A percentile compares a stretch with the other conserved stretches of the same genome.
These are phyloP conservation scores for Aspergillus sclerotioniger DNA, from an alignment of 495 filamentous ascomycete genomes.

Conservation along the genomic window DNA sequence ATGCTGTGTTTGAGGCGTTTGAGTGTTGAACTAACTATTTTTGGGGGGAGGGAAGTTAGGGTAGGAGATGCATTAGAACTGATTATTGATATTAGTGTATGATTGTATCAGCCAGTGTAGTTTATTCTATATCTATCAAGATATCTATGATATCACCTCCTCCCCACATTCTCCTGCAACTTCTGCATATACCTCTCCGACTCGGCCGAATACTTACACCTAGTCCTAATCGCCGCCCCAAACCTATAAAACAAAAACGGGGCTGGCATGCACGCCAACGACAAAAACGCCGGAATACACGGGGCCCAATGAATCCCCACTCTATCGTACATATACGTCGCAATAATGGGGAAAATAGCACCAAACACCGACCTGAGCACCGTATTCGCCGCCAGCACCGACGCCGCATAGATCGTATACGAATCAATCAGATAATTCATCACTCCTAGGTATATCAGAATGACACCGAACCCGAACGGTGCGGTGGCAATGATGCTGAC, in stretches of 20 bases:
- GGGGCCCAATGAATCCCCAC: neutral
- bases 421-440: constrained; percentile 5
- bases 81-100: too few species aligned
- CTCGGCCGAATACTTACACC: constrained; percentile 1
- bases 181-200: neutral
- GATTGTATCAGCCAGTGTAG: too few species aligned
- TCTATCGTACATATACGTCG: neutral
- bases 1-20: constrained; percentile 14
- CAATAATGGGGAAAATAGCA: neutral
- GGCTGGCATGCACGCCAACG: neutral
- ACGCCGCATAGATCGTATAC: constrained; percentile 4
- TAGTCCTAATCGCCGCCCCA: neutral
- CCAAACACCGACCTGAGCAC: neutral
- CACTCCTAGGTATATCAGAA: neutral
- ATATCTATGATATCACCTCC: too few species aligned
- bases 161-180: neutral
- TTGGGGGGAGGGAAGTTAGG: too few species aligned
- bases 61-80: too few species aligned
- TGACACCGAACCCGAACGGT: constrained; percentile 3
- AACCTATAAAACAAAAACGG: constrained; percentile 5
- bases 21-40: too few species aligned
- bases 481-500: constrained; percentile 2
- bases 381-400: constrained; percentile 1
- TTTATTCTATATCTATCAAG: too few species aligned
- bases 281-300: neutral